Evolutionary conservation across 495 filamentous ascomycete species (phyloP), one percentile per base, ranked within the genome.

Genomic region (Xylaria telfairii): DNA sequence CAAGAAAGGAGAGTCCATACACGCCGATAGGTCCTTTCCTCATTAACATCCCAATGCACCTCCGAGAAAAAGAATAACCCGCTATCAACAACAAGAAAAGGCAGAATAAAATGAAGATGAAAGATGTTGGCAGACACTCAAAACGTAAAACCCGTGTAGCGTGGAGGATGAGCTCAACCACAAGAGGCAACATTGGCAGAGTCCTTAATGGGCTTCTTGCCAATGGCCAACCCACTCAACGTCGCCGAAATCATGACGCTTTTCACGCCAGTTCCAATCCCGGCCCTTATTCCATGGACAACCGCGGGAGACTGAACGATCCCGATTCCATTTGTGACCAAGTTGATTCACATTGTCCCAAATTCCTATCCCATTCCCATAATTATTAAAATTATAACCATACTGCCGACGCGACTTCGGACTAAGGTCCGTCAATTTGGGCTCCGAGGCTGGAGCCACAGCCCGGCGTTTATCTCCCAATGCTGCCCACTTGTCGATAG

Each of bases 151-250:
- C 74, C 75, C 71, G 57, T 69, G 21, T 26, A 47, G 65, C 51
- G 71, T 73, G 73, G 76, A 78, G 74, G 74, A 77, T 77, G 72
- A 81, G 79, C 81, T 72, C 81, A 86, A 86, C 86, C 85, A 88
- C 87, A 86, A 87, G 80, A 86, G 86, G 75, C 81, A 76, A 74
- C 66, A 77, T 79, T 69, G 72, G 79, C 72, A 73, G 70, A 75
- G 75, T 46, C 71, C 75, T 78, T 74, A 83, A 72, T 80, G 81
- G 73, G 82, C 74, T 61, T 92, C 90, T 75, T 92, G 87, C 92
- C 92, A 96, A 80, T 90, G 92, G 83, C 93, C 94, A 87, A 97
- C 92, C 87, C 94, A 94, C 86, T 95, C 93, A 78, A 92, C 81
- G 78, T 94, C 93, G 75, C 90, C 90, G 77, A 92, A 87, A 77